These are phyloP conservation scores for Aspergillus asperescens DNA, from an alignment of 495 filamentous ascomycete species.

Conservation along the genomic window DNA sequence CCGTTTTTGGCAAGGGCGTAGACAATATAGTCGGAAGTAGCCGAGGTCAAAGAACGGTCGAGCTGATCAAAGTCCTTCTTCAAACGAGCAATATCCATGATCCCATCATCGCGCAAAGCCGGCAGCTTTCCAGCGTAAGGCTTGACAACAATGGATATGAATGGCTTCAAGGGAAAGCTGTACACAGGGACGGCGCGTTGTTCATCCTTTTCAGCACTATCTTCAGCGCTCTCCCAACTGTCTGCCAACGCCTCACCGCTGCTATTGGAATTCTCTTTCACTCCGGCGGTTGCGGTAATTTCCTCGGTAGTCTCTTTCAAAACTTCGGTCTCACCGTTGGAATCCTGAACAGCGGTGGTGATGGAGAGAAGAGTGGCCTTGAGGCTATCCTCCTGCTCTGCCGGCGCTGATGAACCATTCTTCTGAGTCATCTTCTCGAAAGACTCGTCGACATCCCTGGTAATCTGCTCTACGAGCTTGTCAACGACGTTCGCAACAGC, in stretches of 20 bases:
- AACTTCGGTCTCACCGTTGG: slow-evolving; percentile 8
- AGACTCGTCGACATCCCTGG: slow-evolving; percentile 63
- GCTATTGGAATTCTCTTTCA: slow-evolving; percentile 51
- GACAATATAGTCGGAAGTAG: slow-evolving; percentile 85
- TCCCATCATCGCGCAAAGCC: slow-evolving; percentile 61
- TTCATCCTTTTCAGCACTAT: slow-evolving; percentile 62
- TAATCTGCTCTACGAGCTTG: slow-evolving; percentile 61
- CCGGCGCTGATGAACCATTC: slow-evolving; percentile 21
- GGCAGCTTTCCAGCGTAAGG: slow-evolving; percentile 35
- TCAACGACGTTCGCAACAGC: slow-evolving; percentile 68
- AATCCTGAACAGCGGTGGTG: slow-evolving; percentile 32
- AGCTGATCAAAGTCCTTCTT: slow-evolving; percentile 98
- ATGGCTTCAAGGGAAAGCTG: slow-evolving; percentile 94
- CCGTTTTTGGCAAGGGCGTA: slow-evolving; percentile 90
- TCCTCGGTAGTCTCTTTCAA: slow-evolving; percentile 22
- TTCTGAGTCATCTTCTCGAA: slow-evolving; percentile 47
- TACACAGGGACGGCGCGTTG: slow-evolving; percentile 68
- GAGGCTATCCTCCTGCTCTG: slow-evolving; percentile 27
- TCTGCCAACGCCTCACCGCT: slow-evolving; percentile 53
- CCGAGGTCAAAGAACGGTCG: slow-evolving; percentile 85
- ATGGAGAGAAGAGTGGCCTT: slow-evolving; percentile 34
- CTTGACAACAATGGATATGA: slow-evolving; percentile 67
- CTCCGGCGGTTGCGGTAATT: slow-evolving; percentile 50
- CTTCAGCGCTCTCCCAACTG: slow-evolving; percentile 81
- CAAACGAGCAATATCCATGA: slow-evolving; percentile 84